Percentiles rank a stretch among this genome's conserved stretches.
Conservation (phyloP, 202 grass and related monocot species). For the Setaria italica region DNA sequence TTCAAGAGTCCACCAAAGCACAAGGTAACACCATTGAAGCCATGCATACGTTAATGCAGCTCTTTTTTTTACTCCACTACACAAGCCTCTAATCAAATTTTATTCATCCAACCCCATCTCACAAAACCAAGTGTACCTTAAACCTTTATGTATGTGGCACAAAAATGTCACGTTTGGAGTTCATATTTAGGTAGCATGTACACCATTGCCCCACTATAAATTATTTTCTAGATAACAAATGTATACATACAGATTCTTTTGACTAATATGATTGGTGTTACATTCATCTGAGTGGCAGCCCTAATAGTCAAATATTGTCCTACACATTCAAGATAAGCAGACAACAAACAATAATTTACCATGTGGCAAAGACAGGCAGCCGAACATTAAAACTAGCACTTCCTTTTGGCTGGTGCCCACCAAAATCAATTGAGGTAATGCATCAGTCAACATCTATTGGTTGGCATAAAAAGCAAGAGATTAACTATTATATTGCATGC, state of each 20-base stretch:
- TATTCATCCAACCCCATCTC: neutral
- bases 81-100: slow-evolving; percentile 6
- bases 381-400: neutral
- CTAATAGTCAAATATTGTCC: neutral
- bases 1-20: neutral
- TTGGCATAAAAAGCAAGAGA: slow-evolving; percentile 22
- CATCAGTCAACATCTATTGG: slow-evolving; percentile 12
- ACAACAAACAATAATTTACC: neutral
- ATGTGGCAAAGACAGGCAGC: slow-evolving; percentile 3
- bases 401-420: neutral
- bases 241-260: neutral
- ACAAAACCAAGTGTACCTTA: neutral
- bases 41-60: neutral
- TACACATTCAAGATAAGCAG: slow-evolving; percentile 1
- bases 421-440: slow-evolving; percentile 5
- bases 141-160: neutral
- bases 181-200: neutral
- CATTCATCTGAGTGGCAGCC: neutral
- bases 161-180: slow-evolving; percentile 9
- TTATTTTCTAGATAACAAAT: slow-evolving; percentile 6
- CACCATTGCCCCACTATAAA: neutral
- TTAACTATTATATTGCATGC: neutral
- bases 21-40: neutral
- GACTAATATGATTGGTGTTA: neutral
- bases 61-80: neutral